Percentiles rank a stretch among this genome's conserved stretches.
Conservation (phyloP, 2,329 filamentous ascomycete genomes). For the Didymella glomerata region DNA sequence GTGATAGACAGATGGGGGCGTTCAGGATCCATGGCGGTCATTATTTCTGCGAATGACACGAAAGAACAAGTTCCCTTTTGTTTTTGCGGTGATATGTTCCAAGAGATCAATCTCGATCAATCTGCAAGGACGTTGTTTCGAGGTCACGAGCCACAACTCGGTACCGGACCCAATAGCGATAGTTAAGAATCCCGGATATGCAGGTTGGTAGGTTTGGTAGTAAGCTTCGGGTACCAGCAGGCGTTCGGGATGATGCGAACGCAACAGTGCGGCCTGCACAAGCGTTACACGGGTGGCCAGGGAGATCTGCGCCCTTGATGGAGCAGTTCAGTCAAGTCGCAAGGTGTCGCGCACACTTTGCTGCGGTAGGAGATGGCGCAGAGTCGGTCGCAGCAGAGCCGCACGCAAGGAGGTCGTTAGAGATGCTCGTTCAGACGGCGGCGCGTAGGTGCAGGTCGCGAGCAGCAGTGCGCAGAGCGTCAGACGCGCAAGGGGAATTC, state of each 20-base stretch:
- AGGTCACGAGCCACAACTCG: slow-evolving; percentile 26
- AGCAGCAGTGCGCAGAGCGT: slow-evolving; percentile 24
- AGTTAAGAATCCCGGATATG: slow-evolving; percentile 30
- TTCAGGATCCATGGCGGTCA: slow-evolving; percentile 50
- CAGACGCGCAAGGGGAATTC: slow-evolving; percentile 21
- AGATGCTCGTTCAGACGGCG: slow-evolving; percentile 26
- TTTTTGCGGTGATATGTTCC: slow-evolving; percentile 14
- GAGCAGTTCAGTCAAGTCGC: slow-evolving; percentile 24
- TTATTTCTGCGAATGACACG: slow-evolving; percentile 1
- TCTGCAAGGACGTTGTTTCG: slow-evolving; percentile 38
- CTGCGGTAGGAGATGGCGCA: slow-evolving; percentile 23
- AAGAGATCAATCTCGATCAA: slow-evolving; percentile 28
- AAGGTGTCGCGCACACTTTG: slow-evolving; percentile 33
- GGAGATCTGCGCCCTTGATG: slow-evolving; percentile 33
- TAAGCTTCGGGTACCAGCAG: slow-evolving; percentile 39
- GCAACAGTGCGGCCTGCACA: slow-evolving; percentile 47
- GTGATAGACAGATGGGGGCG: slow-evolving; percentile 60
- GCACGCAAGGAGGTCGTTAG: slow-evolving; percentile 34
- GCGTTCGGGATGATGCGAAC: slow-evolving; percentile 46
- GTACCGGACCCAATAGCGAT: slow-evolving; percentile 26
- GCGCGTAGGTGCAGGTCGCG: slow-evolving; percentile 32
- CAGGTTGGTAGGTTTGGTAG: slow-evolving; percentile 35
- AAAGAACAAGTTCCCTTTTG: slow-evolving; percentile 21
- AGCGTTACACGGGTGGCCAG: slow-evolving; percentile 44
- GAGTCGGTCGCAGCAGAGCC: slow-evolving; percentile 25